Evolutionary conservation across 2,329 filamentous ascomycete genomes (phyloP).

Genomic region (Fusarium sp.): DNA sequence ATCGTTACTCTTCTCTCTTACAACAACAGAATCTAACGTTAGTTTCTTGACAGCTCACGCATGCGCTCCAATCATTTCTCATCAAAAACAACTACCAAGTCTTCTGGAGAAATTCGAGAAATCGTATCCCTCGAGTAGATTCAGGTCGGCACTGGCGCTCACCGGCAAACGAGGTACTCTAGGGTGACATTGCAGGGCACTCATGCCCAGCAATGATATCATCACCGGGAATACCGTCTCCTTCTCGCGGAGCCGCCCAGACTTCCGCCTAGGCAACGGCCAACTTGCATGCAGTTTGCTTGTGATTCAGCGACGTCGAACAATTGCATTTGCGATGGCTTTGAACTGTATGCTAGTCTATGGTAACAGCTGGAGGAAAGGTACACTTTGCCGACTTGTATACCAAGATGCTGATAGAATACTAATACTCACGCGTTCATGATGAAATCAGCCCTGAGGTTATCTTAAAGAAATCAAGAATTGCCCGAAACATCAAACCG

Average conservation of each 20-base stretch:
- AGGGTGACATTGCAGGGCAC: slow-evolving; percentile 10
- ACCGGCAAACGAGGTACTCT: slow-evolving; percentile 14
- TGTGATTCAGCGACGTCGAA: background rate
- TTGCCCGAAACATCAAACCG: background rate
- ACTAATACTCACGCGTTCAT: background rate
- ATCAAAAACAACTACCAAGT: background rate
- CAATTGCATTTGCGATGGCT: background rate
- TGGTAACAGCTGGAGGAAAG: background rate
- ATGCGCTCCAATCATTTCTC: slow-evolving; percentile 44
- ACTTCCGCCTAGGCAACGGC: background rate
- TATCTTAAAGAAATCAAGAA: background rate
- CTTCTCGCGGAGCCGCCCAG: slow-evolving; percentile 17
- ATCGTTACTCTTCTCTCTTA: slow-evolving; percentile 24
- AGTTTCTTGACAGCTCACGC: background rate
- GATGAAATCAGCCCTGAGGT: background rate
- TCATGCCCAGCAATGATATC: slow-evolving; percentile 31
- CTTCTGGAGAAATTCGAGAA: slow-evolving; percentile 26
- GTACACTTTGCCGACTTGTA: background rate
- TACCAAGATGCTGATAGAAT: background rate
- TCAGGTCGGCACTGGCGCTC: slow-evolving; percentile 9
- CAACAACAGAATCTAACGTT: background rate
- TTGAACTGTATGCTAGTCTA: background rate
- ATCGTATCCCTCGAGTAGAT: background rate
- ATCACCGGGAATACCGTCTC: slow-evolving; percentile 26
- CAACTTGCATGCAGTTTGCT: background rate